Base-by-base conservation (phyloP, 2,329 filamentous ascomycete genomes). In the Neofusicoccum umdonicola region DNA sequence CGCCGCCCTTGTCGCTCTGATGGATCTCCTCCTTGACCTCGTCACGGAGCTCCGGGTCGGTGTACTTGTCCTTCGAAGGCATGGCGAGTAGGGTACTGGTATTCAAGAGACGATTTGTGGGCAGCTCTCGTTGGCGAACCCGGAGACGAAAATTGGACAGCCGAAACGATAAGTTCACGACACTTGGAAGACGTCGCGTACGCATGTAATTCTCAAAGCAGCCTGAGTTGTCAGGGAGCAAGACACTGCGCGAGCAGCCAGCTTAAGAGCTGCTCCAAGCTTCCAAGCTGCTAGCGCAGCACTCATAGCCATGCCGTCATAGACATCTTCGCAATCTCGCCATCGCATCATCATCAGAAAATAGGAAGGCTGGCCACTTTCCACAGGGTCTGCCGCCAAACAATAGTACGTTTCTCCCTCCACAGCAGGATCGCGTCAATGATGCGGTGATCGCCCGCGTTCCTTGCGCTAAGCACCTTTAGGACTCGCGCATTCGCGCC, bases 41-140 rank as follows among this genome's bases (percentile, higher is more conserved):
- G 50, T 82, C 77, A 22, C 80, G 75, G 12, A 82, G 76, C 62
- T 82, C 69, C 1, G 80, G 80, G 64, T 82, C 78, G 44, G 76
- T 80, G 67, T 82, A 82, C 58, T 82, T 83, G 65, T 81, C 79
- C 65, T 78, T 79, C 3, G 79, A 73, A 50, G 80, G 75, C 80
- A 82, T 83, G 15, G 65, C 45, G 12, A 42, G 19, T 13, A 13
- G 12, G 5, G 34, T 3, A 12, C 2, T 17, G 13, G 50, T 68
- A 37, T 15, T 37, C 2, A 57, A 47, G 27, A 9, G 47, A 17
- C 15, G 22, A 15, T 9, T 11, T 15, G 35, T 4, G n/a, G 22
- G 7, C 8, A 31, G 27, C 22, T 31, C 27, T 7, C 4, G 44
- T 22, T 15, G 2, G n/a, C 2, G 39, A 7, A 56, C 2, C 2